Base-by-base conservation (phyloP, 805 yeast genomes). In the Tetrapisispora pingtungensis region DNA sequence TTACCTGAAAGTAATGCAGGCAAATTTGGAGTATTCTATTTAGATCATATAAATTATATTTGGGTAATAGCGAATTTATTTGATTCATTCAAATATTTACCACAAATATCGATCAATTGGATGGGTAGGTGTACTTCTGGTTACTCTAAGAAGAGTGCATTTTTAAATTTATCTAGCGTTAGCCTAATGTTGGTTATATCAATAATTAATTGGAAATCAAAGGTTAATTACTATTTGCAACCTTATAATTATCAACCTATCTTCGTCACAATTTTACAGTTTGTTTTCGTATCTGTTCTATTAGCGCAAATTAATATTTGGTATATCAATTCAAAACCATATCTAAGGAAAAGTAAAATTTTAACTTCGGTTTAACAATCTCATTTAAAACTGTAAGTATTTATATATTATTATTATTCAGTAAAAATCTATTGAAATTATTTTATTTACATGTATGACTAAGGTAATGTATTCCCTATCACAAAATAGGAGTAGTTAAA, bases 71-170 rank as follows among this genome's bases (percentile, higher is more conserved):
- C 63, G 10, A 60, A 61, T 31, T 7, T 57, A 10, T 26, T 61
- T 0, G 49, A 50, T 1, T 31, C 58, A 1, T 34, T 65, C 20
- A 61, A 61, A 42, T 55, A 63, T 35, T 24, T 65, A 3, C 78
- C 80, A 0, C 78, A 73, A 41, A 40, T 70, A 2, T 51, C 62
- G 10, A 48, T 70, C 43, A 71, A 69, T 49, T 69, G 68, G 67
- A 52, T 66, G 56, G 66, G 63, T 13, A 39, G 46, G 33, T 59
- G 59, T 18, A 61, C 64, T n/a, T 40, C 44, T 19, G 67, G 67
- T 1, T 14, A 58, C 7, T 62, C 67, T 2, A 50, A 56, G 14
- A 55, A 50, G 36, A 60, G 40, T 44, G 48, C 58, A 5, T 27
- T 52, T 5, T 20, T 56, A 10, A 31, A 13, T 22, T 24, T 35